Conservation (phyloP, 345 rosid genomes). For the Noccaea caerulescens region DNA sequence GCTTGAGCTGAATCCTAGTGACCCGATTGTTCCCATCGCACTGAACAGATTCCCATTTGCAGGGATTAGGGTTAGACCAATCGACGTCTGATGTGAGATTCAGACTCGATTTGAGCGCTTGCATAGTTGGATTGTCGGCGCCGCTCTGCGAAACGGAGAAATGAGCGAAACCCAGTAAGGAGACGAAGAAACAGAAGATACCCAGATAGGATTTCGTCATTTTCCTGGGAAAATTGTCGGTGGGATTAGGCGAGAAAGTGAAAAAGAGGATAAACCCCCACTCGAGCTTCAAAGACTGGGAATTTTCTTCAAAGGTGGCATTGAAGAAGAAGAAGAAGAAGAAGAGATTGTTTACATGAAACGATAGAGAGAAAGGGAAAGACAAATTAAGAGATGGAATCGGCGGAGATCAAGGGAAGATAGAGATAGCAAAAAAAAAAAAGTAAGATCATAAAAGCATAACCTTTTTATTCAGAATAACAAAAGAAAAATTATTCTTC, state of each 20-base stretch:
- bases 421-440: slow-evolving; percentile 1
- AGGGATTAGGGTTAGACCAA: slow-evolving; percentile 73
- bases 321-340: slow-evolving; percentile 31
- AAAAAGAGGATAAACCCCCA: neutral
- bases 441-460: slow-evolving; percentile 38
- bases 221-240: slow-evolving; percentile 4
- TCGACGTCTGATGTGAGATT: slow-evolving; percentile 47
- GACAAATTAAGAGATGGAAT: slow-evolving; percentile 34
- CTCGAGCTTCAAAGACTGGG: neutral
- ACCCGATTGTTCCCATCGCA: slow-evolving; percentile 51
- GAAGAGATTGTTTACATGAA: neutral
- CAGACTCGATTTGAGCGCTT: slow-evolving; percentile 44
- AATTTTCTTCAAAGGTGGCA: slow-evolving; percentile 24
- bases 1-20: slow-evolving; percentile 61
- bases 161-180: neutral
- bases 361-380: slow-evolving; percentile 21
- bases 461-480: neutral
- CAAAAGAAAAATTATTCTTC: slow-evolving; percentile 24
- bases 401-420: slow-evolving; percentile 46
- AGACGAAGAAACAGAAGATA: slow-evolving; percentile 38
- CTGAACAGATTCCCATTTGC: slow-evolving; percentile 54
- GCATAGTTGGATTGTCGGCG: slow-evolving; percentile 41
- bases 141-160: slow-evolving; percentile 35
- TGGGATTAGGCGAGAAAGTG: slow-evolving; percentile 11
- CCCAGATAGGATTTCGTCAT: slow-evolving; percentile 46